Percentiles rank a stretch among this genome's conserved stretches.
These are phyloP conservation scores for Fomitopsis pinicola DNA, from an alignment of 1,284 basidiomycete species.

Conservation along the genomic window DNA sequence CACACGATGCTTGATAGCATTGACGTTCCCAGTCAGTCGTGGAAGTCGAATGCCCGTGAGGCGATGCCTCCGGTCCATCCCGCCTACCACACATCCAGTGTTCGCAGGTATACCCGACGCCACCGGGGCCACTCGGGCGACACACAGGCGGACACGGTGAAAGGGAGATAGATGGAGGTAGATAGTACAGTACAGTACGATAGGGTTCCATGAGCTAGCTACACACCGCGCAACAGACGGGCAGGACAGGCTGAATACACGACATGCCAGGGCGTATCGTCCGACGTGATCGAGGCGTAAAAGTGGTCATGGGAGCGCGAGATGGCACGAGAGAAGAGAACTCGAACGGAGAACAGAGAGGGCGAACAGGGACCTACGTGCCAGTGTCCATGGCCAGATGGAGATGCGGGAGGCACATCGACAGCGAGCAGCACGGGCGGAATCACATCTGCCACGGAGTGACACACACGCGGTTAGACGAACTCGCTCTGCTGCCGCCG, in stretches of 20 bases:
- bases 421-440: neutral
- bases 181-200: neutral
- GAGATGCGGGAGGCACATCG: neutral
- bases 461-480: neutral
- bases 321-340: neutral
- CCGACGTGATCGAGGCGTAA: conserved; percentile 1
- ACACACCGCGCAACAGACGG: neutral
- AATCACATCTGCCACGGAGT: neutral
- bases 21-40: neutral
- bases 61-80: too few relatives aligned
- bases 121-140: too few relatives aligned
- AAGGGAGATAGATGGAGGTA: neutral
- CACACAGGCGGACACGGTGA: neutral
- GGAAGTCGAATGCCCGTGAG: neutral
- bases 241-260: neutral
- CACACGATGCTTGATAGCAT: neutral
- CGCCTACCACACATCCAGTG: too few relatives aligned
- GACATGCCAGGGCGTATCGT: neutral
- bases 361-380: neutral
- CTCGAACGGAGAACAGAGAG: neutral
- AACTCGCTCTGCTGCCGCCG: neutral
- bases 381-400: neutral
- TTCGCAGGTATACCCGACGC: too few relatives aligned
- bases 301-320: neutral
- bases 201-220: neutral